These are phyloP conservation scores for Trichoderma citrinoviride DNA, from an alignment of 2,329 filamentous ascomycete species.

Conservation along the genomic window DNA sequence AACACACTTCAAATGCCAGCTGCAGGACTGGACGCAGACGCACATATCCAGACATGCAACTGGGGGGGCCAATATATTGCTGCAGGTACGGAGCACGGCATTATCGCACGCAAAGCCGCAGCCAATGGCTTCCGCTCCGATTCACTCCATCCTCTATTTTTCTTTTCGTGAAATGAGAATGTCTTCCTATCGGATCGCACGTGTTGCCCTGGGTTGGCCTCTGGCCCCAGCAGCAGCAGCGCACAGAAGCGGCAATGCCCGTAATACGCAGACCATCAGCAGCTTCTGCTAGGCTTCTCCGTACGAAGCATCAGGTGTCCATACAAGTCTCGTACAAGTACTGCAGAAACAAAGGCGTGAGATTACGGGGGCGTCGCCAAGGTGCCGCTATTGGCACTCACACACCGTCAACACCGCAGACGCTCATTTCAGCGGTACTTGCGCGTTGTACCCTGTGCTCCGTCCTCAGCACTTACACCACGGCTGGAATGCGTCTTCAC, in stretches of 20 bases:
- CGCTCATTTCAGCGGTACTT: not conserved
- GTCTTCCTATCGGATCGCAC: not conserved
- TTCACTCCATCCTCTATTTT: too few species aligned
- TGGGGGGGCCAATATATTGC: not conserved
- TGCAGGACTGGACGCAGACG: not conserved
- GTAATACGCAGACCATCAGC: not conserved
- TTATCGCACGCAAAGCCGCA: not conserved
- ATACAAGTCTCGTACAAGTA: not conserved
- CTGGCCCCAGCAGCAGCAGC: not conserved
- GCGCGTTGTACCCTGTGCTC: not conserved
- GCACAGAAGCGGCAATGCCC: slow-evolving; percentile 4
- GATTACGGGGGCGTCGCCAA: slow-evolving; percentile 13
- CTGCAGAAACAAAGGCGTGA: not conserved
- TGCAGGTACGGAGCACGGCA: not conserved
- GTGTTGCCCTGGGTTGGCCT: not conserved
- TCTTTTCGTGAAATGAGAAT: not conserved
- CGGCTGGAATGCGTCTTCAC: slow-evolving; percentile 2
- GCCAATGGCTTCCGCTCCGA: not conserved
- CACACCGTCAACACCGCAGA: slow-evolving; percentile 15
- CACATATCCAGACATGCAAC: not conserved
- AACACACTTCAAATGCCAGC: too few species aligned
- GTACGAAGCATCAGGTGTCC: slow-evolving; percentile 3
- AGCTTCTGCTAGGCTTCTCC: not conserved
- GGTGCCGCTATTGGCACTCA: slow-evolving; percentile 12
- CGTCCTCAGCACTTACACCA: not conserved